Evolutionary conservation across 129 eudicot genomes (phyloP).

Genomic region (Artemisia annua): DNA sequence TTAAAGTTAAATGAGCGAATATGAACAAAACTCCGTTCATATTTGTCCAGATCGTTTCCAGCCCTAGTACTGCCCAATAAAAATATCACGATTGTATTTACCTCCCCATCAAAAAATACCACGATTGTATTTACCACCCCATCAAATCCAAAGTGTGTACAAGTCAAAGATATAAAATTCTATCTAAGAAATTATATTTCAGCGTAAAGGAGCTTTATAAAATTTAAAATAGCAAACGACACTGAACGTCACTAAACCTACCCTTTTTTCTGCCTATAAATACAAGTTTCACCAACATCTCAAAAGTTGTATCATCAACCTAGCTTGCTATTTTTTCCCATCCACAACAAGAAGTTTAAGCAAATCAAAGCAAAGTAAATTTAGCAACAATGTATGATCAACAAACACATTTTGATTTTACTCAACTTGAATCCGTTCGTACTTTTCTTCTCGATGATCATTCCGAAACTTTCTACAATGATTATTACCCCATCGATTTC

Average conservation of each 20-base stretch:
- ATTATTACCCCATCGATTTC: conserved; percentile 1
- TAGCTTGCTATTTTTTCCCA: neutral
- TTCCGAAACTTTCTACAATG: neutral
- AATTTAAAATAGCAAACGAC: neutral
- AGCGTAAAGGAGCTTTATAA: neutral
- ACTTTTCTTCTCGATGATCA: conserved; percentile 16
- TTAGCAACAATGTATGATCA: neutral
- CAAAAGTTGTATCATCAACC: neutral
- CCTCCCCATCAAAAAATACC: too few relatives aligned
- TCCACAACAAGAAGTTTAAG: neutral
- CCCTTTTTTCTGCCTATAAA: neutral
- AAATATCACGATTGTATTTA: too few relatives aligned
- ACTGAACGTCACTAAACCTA: neutral
- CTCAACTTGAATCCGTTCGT: conserved; percentile 18
- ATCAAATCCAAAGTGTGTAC: too few relatives aligned
- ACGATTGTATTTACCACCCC: too few relatives aligned
- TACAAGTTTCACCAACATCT: neutral
- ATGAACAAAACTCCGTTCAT: too few relatives aligned
- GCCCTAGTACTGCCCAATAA: too few relatives aligned
- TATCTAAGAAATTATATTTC: neutral
- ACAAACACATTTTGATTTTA: conserved; percentile 6
- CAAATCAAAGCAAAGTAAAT: neutral
- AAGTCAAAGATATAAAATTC: neutral
- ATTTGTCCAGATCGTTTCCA: too few relatives aligned
- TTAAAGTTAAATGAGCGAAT: too few relatives aligned